Evolutionary conservation across 257 asterid genomes (phyloP).

Genomic region (Capsicum rhomboideum): DNA sequence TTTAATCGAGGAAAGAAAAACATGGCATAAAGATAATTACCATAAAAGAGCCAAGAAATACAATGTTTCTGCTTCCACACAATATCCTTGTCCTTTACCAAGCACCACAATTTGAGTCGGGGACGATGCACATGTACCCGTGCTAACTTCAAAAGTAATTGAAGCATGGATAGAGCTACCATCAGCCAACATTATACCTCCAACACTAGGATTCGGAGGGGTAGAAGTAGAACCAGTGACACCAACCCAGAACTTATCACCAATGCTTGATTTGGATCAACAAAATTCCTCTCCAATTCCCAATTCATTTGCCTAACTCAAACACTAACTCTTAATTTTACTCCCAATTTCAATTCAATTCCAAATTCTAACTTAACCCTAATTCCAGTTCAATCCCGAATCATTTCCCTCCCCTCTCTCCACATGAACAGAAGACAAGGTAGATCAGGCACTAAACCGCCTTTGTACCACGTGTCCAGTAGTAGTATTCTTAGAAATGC

Average conservation of each 20-base stretch:
- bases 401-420: slow-evolving; percentile 15
- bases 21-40: background rate
- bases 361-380: slow-evolving; percentile 11
- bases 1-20: background rate
- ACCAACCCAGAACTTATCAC: slow-evolving; percentile 38
- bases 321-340: slow-evolving; percentile 12
- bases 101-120: slow-evolving; percentile 35
- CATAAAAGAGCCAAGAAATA: background rate
- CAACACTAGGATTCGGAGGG: slow-evolving; percentile 14
- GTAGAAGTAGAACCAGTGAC: slow-evolving; percentile 22
- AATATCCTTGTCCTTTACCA: slow-evolving; percentile 18
- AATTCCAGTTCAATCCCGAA: slow-evolving; percentile 17
- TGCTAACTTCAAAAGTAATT: slow-evolving; percentile 10
- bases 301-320: slow-evolving; percentile 31
- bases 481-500: slow-evolving; percentile 12
- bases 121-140: slow-evolving; percentile 33
- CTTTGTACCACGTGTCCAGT: slow-evolving; percentile 39
- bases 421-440: slow-evolving; percentile 71
- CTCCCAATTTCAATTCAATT: slow-evolving; percentile 3
- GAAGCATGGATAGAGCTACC: too few relatives aligned
- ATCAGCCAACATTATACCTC: too few relatives aligned
- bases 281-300: slow-evolving; percentile 32
- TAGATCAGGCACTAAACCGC: slow-evolving; percentile 44
- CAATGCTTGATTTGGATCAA: slow-evolving; percentile 3
- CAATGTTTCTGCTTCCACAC: slow-evolving; percentile 24